Percentiles rank a stretch among this genome's conserved stretches.
Evolutionary conservation across 2,329 filamentous ascomycete genomes (phyloP).

Genomic region (Trichoderma polysporum): DNA sequence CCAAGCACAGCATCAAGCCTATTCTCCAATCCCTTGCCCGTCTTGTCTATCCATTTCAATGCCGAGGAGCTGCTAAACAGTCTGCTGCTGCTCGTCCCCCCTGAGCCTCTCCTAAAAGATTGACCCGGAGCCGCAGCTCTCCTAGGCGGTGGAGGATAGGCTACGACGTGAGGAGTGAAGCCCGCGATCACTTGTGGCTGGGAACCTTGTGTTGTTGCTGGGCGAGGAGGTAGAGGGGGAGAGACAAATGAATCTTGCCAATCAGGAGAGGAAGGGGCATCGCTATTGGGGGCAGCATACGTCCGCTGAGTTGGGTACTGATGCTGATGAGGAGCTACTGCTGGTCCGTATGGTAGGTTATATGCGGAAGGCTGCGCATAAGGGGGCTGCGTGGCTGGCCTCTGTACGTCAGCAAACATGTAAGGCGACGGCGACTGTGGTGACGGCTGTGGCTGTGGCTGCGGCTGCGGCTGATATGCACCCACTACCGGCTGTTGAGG

Average conservation of each 20-base stretch:
- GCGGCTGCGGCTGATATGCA: constrained; percentile 5
- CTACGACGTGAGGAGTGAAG: constrained; percentile 27
- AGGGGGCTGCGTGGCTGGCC: constrained; percentile 19
- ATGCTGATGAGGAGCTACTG: constrained; percentile 15
- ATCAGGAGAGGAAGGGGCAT: not conserved
- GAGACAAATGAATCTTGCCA: constrained; percentile 18
- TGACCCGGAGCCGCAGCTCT: constrained; percentile 24
- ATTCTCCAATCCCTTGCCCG: constrained; percentile 36
- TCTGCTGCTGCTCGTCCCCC: constrained; percentile 24
- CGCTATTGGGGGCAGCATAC: constrained; percentile 3
- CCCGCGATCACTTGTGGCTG: constrained; percentile 24
- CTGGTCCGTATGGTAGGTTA: constrained; percentile 5
- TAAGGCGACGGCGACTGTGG: constrained; percentile 20
- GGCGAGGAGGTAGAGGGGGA: constrained; percentile 32
- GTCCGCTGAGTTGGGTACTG: constrained; percentile 21
- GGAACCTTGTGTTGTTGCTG: constrained; percentile 26
- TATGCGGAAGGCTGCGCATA: constrained; percentile 16
- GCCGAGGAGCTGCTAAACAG: constrained; percentile 37
- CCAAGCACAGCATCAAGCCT: constrained; percentile 33
- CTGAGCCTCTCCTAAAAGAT: constrained; percentile 24
- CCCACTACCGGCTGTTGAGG: constrained; percentile 9
- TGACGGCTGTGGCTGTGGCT: no score
- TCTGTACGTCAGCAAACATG: not conserved
- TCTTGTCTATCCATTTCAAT: constrained; percentile 38
- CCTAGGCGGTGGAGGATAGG: constrained; percentile 36